These are phyloP conservation scores for Oenanthe javanica DNA, from an alignment of 140 eudicot genomes.

Conservation along the genomic window DNA sequence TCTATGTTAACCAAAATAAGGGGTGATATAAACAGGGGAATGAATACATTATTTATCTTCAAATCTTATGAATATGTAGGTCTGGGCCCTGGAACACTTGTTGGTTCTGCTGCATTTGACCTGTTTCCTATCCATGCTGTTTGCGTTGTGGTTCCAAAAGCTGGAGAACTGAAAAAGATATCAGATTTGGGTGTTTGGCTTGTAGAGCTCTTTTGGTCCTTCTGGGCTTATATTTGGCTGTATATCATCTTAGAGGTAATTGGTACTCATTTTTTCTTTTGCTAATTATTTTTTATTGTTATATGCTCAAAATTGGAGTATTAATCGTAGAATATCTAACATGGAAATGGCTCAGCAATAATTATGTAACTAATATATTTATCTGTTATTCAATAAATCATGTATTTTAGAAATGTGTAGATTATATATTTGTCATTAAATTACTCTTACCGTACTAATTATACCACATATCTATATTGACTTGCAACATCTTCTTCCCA, in stretches of 20 bases:
- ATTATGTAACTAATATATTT: background rate
- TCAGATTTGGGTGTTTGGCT: constrained; percentile 97
- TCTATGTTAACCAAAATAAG: background rate
- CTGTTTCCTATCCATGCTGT: constrained; percentile 96
- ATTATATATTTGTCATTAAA: background rate
- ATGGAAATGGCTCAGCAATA: background rate
- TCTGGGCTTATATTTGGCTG: constrained; percentile 95
- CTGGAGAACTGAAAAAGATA: constrained; percentile 92
- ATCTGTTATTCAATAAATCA: no score
- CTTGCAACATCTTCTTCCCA: no score
- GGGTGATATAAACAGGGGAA: background rate
- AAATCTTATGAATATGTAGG: constrained; percentile 31
- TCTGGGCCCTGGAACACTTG: constrained; percentile 97
- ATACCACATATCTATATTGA: no score
- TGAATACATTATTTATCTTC: background rate
- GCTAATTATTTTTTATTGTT: background rate
- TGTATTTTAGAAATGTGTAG: background rate
- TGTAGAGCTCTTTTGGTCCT: constrained; percentile 89
- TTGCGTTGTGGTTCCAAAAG: constrained; percentile 92
- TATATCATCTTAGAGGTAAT: constrained; percentile 69
- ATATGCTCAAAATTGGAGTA: background rate
- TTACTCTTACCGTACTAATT: background rate
- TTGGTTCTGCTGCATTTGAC: constrained; percentile 98
- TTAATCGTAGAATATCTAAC: background rate
- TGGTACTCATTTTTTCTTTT: background rate